A percentile compares a stretch with the other conserved stretches of the same genome.
phyloP scores from a whole-genome alignment of 345 rosid genomes.

The Eucalyptus cladocalyx region DNA sequence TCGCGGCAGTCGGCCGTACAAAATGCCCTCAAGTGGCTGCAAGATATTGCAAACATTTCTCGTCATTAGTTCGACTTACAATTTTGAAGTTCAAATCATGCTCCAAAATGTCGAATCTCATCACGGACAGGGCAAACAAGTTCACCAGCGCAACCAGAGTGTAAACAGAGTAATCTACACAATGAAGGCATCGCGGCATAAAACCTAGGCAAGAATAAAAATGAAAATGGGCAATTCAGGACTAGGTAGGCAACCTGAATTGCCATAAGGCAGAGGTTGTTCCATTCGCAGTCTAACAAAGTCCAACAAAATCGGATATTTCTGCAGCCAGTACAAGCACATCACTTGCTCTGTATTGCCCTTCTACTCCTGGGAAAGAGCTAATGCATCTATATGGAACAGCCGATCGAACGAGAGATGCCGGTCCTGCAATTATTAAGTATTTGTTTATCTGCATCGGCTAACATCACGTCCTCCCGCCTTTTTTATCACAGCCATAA shows the following conservation, averaged over 20 bases:
- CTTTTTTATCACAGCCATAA: neutral
- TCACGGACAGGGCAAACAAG: neutral
- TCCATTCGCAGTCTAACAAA: neutral
- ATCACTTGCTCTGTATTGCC: neutral
- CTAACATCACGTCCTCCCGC: neutral
- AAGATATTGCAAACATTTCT: neutral
- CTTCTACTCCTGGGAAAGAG: neutral
- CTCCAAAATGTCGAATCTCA: neutral
- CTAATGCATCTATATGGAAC: neutral
- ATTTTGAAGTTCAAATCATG: neutral
- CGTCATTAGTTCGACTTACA: neutral
- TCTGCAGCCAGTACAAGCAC: neutral
- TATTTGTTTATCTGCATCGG: neutral
- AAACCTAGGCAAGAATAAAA: neutral
- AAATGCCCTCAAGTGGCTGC: neutral
- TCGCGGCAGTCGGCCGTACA: neutral
- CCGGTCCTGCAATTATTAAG: neutral
- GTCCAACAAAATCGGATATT: neutral
- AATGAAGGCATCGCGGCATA: neutral
- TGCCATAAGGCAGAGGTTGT: neutral
- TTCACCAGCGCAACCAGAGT: neutral
- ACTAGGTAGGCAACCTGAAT: neutral
- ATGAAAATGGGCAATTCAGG: neutral
- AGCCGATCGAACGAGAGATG: neutral
- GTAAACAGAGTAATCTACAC: neutral